phyloP scores from a whole-genome alignment of 192 early-diverging fungal genomes.

The Rhizophagus prolifer region DNA sequence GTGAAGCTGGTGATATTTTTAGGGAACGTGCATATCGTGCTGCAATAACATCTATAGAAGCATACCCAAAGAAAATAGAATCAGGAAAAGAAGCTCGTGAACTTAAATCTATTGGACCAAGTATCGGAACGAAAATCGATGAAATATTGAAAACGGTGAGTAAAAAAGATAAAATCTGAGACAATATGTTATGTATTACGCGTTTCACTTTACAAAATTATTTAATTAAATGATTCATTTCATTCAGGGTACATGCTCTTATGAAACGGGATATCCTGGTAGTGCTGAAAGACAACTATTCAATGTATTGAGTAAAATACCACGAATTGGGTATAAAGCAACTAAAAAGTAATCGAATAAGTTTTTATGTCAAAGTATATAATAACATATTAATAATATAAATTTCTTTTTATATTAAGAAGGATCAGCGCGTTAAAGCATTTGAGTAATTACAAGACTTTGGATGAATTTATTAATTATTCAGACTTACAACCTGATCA shows the following conservation, averaged over 20 bases:
- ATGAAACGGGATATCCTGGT: background rate
- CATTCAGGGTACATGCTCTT: conserved; percentile 18
- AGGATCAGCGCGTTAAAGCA: conserved; percentile 12
- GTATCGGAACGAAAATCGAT: conserved; percentile 27
- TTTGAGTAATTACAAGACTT: conserved; percentile 26
- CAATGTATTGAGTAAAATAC: conserved; percentile 14
- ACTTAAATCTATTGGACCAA: conserved; percentile 21
- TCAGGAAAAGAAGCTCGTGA: conserved; percentile 27
- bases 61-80: conserved; percentile 13
- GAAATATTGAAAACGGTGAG: conserved; percentile 30
- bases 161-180: background rate
- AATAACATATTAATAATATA: background rate
- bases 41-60: conserved; percentile 18
- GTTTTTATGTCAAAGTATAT: conserved; percentile 2
- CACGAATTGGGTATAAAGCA: conserved; percentile 20
- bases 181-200: too few species aligned
- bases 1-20: background rate
- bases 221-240: background rate
- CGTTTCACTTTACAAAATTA: background rate
- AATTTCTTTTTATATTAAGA: conserved; percentile 8
- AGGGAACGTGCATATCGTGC: conserved; percentile 30
- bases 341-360: background rate
- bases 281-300: conserved; percentile 2
- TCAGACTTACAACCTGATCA: background rate
- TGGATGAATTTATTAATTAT: conserved; percentile 20